A percentile compares a stretch with the other conserved stretches of the same genome.
These are phyloP conservation scores for Fusarium sp. DNA, from an alignment of 2,329 filamentous ascomycete species.

Conservation along the genomic window DNA sequence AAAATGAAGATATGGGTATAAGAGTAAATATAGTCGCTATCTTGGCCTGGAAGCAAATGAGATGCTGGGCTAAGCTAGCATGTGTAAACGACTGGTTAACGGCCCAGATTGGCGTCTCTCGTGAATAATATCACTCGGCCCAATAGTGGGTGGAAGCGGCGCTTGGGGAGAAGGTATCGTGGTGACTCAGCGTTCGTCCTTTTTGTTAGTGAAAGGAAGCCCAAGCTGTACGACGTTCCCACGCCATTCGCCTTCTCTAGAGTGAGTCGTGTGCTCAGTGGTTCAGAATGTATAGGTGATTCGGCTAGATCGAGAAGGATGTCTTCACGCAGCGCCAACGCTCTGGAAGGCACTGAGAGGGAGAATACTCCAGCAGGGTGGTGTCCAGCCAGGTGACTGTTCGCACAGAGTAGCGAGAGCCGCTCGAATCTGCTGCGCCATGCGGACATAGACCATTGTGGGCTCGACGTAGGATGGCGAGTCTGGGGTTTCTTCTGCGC, in stretches of 20 bases:
- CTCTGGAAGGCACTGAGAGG: constrained; percentile 47
- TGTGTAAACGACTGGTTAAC: constrained; percentile 15
- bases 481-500: constrained; percentile 54
- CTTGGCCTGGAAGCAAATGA: constrained; percentile 10
- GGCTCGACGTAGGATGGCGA: constrained; percentile 50
- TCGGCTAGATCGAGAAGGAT: background rate
- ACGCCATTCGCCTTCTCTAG: background rate
- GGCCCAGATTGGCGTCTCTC: constrained; percentile 22
- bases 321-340: constrained; percentile 18
- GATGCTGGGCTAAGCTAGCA: constrained; percentile 3
- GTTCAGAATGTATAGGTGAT: background rate
- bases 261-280: background rate
- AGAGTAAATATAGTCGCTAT: constrained; percentile 9
- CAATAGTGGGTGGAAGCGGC: constrained; percentile 11
- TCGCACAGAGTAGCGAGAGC: constrained; percentile 53
- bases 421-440: constrained; percentile 55
- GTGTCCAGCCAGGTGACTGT: constrained; percentile 50
- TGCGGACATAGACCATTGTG: constrained; percentile 51
- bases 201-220: constrained; percentile 4
- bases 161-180: background rate
- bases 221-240: background rate
- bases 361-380: constrained; percentile 57
- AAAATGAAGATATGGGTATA: constrained; percentile 20
- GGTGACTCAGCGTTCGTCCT: constrained; percentile 19
- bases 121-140: background rate